Conservation (phyloP, 2,329 filamentous ascomycete species). For the Verticillium longisporum region DNA sequence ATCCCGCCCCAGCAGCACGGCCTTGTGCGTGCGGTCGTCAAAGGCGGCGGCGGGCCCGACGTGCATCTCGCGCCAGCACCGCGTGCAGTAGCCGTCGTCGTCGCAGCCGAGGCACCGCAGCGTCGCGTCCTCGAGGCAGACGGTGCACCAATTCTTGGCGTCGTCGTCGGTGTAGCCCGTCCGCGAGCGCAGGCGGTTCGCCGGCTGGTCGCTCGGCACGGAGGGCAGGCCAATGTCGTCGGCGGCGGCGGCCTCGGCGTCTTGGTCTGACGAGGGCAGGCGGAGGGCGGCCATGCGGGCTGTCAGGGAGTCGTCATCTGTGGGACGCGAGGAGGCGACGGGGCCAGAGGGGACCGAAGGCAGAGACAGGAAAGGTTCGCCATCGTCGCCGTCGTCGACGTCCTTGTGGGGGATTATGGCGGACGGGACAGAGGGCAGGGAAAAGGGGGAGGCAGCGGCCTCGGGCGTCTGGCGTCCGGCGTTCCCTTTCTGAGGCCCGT, state of each 20-base stretch:
- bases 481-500: background rate
- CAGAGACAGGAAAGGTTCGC: slow-evolving; percentile 18
- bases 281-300: slow-evolving; percentile 46
- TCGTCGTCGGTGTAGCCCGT: slow-evolving; percentile 60
- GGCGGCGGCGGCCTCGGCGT: background rate
- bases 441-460: slow-evolving; percentile 13
- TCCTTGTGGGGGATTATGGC: slow-evolving; percentile 2
- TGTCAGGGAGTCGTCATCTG: slow-evolving; percentile 31
- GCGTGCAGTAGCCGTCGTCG: slow-evolving; percentile 64
- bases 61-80: slow-evolving; percentile 80
- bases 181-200: slow-evolving; percentile 29
- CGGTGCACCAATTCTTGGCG: slow-evolving; percentile 70
- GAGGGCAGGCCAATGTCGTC: slow-evolving; percentile 31
- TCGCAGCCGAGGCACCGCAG: slow-evolving; percentile 68
- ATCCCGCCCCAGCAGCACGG: slow-evolving; percentile 48
- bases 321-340: slow-evolving; percentile 25
- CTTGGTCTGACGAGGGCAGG: slow-evolving; percentile 18
- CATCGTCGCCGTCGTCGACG: slow-evolving; percentile 6
- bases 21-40: slow-evolving; percentile 64
- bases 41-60: slow-evolving; percentile 59
- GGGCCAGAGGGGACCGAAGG: slow-evolving; percentile 29
- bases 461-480: background rate
- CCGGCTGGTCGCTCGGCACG: slow-evolving; percentile 42
- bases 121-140: slow-evolving; percentile 73
- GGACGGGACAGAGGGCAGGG: slow-evolving; percentile 40